These are phyloP conservation scores for Pichia sp. DNA, from an alignment of 1,139 yeast species.

Conservation along the genomic window DNA sequence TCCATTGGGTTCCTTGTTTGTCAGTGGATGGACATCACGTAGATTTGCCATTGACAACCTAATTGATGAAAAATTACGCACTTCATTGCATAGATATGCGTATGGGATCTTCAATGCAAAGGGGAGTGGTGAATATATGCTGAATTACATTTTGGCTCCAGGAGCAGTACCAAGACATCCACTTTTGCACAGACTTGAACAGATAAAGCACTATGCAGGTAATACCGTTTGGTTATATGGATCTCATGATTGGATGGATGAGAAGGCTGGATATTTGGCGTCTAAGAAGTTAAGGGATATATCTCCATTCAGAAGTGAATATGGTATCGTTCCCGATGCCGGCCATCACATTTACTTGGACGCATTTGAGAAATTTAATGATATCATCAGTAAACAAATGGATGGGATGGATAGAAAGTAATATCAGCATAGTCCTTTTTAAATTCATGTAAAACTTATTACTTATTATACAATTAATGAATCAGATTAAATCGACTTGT, in stretches of 20 bases:
- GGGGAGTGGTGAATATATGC: conserved; percentile 74
- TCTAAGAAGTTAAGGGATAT: conserved; percentile 29
- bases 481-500: too few species aligned
- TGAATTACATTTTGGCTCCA: conserved; percentile 60
- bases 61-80: conserved; percentile 31
- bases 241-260: conserved; percentile 73
- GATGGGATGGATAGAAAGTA: background rate
- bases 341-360: conserved; percentile 74
- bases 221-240: conserved; percentile 62
- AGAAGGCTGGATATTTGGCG: conserved; percentile 44
- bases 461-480: too few species aligned
- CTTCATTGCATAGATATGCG: conserved; percentile 52
- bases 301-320: conserved; percentile 18
- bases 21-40: conserved; percentile 72
- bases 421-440: too few species aligned
- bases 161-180: conserved; percentile 72
- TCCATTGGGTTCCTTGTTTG: conserved; percentile 60
- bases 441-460: too few species aligned
- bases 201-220: conserved; percentile 30
- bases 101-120: conserved; percentile 64
- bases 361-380: conserved; percentile 45
- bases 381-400: conserved; percentile 42
- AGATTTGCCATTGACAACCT: conserved; percentile 42
- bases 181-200: conserved; percentile 35
- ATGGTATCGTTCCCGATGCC: conserved; percentile 41